A percentile compares a stretch with the other conserved stretches of the same genome.
Conservation (phyloP, 2,329 filamentous ascomycete species). For the Reticulascus tulasneorum region DNA sequence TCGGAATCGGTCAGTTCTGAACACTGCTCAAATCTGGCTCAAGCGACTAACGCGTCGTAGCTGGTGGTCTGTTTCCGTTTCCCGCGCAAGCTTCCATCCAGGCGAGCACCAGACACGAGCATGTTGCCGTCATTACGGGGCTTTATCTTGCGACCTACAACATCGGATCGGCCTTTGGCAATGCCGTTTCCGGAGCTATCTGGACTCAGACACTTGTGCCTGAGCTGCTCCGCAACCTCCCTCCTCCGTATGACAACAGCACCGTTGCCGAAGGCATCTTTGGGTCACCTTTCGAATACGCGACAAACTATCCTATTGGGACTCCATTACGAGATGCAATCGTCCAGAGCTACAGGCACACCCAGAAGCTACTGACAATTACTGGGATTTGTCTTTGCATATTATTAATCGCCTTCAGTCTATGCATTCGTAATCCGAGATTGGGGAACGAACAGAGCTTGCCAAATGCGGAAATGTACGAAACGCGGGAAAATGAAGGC, state of each 20-base stretch:
- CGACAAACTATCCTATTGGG: slow-evolving; percentile 26
- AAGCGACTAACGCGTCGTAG: too few species aligned
- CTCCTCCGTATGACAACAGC: too few species aligned
- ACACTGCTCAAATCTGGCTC: too few species aligned
- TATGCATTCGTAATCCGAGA: slow-evolving; percentile 16
- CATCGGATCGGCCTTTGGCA: slow-evolving; percentile 36
- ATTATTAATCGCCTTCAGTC: slow-evolving; percentile 17
- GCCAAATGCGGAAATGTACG: slow-evolving; percentile 6
- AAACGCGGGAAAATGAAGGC: too few species aligned
- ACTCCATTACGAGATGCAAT: slow-evolving; percentile 10
- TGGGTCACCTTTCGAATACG: slow-evolving; percentile 29
- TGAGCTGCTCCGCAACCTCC: slow-evolving; percentile 24
- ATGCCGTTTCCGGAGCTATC: slow-evolving; percentile 34
- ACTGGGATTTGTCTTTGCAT: slow-evolving; percentile 17
- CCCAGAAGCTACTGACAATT: slow-evolving; percentile 15
- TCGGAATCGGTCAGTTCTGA: too few species aligned
- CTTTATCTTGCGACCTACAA: slow-evolving; percentile 38
- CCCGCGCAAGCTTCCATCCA: slow-evolving; percentile 37
- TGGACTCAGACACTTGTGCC: slow-evolving; percentile 37
- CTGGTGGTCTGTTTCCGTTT: slow-evolving; percentile 52
- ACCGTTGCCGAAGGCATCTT: slow-evolving; percentile 32
- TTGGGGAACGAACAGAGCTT: slow-evolving; percentile 11
- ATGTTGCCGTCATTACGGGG: slow-evolving; percentile 34
- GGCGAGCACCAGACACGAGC: slow-evolving; percentile 30
- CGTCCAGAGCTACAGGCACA: slow-evolving; percentile 14